Conservation (phyloP, 805 yeast genomes). For the Maudiozyma saulgeensis region DNA sequence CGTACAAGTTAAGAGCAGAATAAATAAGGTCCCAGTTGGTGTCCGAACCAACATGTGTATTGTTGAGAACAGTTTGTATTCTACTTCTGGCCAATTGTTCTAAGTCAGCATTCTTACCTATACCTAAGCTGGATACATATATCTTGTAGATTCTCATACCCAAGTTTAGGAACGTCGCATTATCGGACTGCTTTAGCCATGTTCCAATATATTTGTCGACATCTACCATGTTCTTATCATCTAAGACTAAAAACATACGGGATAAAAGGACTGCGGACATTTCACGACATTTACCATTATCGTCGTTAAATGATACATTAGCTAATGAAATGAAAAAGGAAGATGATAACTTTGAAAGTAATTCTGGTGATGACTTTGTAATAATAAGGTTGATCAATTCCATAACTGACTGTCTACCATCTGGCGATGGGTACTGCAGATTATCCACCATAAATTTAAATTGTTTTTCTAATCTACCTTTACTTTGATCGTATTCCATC, state of each 20-base stretch:
- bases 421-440: slow-evolving; percentile 71
- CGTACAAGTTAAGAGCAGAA: slow-evolving; percentile 46
- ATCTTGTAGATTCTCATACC: slow-evolving; percentile 66
- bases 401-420: slow-evolving; percentile 85
- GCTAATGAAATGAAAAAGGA: slow-evolving; percentile 80
- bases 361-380: slow-evolving; percentile 49
- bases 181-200: slow-evolving; percentile 55
- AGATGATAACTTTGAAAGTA: slow-evolving; percentile 51
- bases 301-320: slow-evolving; percentile 69
- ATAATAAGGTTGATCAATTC: slow-evolving; percentile 70
- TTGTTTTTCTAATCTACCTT: slow-evolving; percentile 73
- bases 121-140: slow-evolving; percentile 42
- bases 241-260: slow-evolving; percentile 44
- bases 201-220: slow-evolving; percentile 35
- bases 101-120: slow-evolving; percentile 31
- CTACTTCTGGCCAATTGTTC: slow-evolving; percentile 34
- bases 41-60: slow-evolving; percentile 34
- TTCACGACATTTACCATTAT: slow-evolving; percentile 69
- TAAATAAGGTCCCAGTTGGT: slow-evolving; percentile 74
- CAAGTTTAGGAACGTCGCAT: slow-evolving; percentile 51
- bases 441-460: slow-evolving; percentile 74
- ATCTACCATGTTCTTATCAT: slow-evolving; percentile 23
- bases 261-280: slow-evolving; percentile 60
- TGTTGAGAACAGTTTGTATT: slow-evolving; percentile 29
- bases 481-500: slow-evolving; percentile 91